Evolutionary conservation across 1,139 yeast genomes (phyloP), one percentile per base, ranked within the genome.

Genomic region (Yamadazyma triangularis): DNA sequence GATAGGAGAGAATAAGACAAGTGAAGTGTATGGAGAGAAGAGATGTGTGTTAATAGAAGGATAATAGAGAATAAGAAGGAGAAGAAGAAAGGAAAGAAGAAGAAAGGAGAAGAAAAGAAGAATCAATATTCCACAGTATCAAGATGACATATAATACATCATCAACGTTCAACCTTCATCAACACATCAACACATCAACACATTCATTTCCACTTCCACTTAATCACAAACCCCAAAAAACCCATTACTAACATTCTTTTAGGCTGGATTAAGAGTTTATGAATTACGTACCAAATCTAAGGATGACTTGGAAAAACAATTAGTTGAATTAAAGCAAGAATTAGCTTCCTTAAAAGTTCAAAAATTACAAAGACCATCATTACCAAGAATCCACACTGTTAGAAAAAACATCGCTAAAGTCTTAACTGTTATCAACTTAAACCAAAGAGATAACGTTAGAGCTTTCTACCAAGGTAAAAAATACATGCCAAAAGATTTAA

Each of bases 401-500:
- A 87, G 97, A 81, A 91, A 89, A 80, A 81, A 87, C 78, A 91
- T 91, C 70, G 98, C 98, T 60, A 88, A 93, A 71, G 95, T 89
- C 59, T 84, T 91, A 72, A 93, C 98, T 55, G 76, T 89, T 72
- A 87, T 91, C 76, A 89, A 86, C 91, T 79, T 80, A 60, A 87
- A 85, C 78, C 96, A 88, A 77, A 89, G 98, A 76, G 89, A 83
- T 52, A 81, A 84, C 56, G 96, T 87, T 66, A 86, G 86, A 72
- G 94, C 84, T 64, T 83, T 85, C 79, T 89, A 88, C 91, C 78
- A 79, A 55, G 95, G 89, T 73, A 88, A 88, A 82, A 89, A 88
- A 77, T 85, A 80, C 81, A 78, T 81, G 69, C 98, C 98, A 77
- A 89, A 89, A 79, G 97, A 89, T 70, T 81, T 91, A 74, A 91